A percentile compares a stretch with the other conserved stretches of the same genome.
Evolutionary conservation across 78 protist genomes (phyloP).

Genomic region (Chrysochromulina parva): DNA sequence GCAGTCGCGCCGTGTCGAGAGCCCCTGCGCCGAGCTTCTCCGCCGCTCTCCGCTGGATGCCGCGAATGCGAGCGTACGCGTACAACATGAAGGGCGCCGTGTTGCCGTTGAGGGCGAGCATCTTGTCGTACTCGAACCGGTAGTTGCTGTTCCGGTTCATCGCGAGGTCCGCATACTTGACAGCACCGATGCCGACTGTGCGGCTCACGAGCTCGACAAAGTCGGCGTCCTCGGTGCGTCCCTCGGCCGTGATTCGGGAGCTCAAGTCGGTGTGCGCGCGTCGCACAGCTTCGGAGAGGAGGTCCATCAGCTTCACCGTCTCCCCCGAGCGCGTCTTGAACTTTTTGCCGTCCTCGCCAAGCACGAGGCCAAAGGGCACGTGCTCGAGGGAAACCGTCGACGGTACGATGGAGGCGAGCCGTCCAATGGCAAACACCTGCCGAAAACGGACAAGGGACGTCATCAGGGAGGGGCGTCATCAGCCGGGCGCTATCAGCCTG

Average conservation of each 20-base stretch:
- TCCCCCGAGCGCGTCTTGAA: constrained; percentile 81
- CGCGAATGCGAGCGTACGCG: constrained; percentile 79
- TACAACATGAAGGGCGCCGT: constrained; percentile 86
- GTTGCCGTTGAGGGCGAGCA: constrained; percentile 83
- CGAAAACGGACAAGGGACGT: too few species aligned
- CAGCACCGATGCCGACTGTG: constrained; percentile 70
- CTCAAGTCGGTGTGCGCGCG: background rate
- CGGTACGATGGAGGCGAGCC: background rate
- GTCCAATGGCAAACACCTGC: background rate
- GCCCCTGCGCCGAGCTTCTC: background rate
- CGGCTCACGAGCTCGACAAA: background rate
- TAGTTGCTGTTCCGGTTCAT: constrained; percentile 70
- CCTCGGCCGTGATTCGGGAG: background rate
- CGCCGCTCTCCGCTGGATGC: constrained; percentile 32
- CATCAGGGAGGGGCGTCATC: background rate
- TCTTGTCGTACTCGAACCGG: constrained; percentile 76
- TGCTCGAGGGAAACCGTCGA: constrained; percentile 16
- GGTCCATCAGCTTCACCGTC: constrained; percentile 65
- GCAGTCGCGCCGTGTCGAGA: background rate
- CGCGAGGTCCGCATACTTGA: constrained; percentile 74
- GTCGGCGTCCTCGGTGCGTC: background rate
- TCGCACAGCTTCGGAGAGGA: constrained; percentile 67
- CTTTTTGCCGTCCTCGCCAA: constrained; percentile 75
- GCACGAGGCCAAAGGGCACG: constrained; percentile 53
- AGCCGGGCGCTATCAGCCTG: background rate